These are phyloP conservation scores for Pythium monospermum DNA, from an alignment of 352 stramenopile genomes.

Conservation along the genomic window DNA sequence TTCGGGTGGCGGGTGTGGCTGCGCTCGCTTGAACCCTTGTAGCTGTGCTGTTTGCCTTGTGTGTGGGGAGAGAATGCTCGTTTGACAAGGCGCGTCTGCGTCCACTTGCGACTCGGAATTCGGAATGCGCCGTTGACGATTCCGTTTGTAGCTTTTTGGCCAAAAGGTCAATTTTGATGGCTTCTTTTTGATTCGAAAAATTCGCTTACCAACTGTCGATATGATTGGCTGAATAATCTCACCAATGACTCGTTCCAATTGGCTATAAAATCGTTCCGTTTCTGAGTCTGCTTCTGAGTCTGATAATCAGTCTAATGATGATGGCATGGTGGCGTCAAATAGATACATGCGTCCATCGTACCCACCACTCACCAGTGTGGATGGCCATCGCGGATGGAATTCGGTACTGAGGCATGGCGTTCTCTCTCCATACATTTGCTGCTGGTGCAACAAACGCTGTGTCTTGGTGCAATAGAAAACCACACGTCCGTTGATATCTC, in stretches of 20 bases:
- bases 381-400: slow-evolving; percentile 14
- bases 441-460: slow-evolving; percentile 17
- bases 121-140: slow-evolving; percentile 15
- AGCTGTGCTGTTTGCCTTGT: not conserved
- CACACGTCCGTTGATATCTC: slow-evolving; percentile 37
- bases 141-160: no score
- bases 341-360: slow-evolving; percentile 7
- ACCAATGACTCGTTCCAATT: slow-evolving; percentile 3
- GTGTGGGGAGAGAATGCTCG: not conserved
- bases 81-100: not conserved
- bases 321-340: not conserved
- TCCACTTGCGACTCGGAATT: slow-evolving; percentile 12
- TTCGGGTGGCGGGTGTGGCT: no score
- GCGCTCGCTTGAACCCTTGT: no score
- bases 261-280: not conserved
- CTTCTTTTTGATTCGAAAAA: slow-evolving; percentile 5
- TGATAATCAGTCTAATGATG: not conserved
- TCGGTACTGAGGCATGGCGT: slow-evolving; percentile 4
- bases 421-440: not conserved
- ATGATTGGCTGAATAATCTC: not conserved
- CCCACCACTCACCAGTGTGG: slow-evolving; percentile 3
- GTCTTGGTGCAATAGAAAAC: slow-evolving; percentile 34
- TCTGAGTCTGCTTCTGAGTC: not conserved
- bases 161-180: no score
- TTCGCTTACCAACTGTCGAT: not conserved